Base-by-base conservation (phyloP, 257 asterid species). In the Mitragyna speciosa region DNA sequence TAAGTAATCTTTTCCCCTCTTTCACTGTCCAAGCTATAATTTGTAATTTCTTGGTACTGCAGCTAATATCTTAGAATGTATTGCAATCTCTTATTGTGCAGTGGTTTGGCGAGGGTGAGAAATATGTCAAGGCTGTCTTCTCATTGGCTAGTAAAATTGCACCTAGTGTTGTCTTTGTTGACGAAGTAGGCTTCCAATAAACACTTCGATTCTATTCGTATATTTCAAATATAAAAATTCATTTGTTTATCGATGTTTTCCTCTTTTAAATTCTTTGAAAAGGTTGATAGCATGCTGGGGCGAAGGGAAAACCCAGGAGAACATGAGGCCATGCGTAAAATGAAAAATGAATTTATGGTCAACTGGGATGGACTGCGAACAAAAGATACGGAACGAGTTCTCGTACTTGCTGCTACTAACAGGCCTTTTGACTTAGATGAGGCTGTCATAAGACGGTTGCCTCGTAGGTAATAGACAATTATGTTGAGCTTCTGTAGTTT, bases 221-320 rank as follows among this genome's bases (percentile, higher is more conserved):
- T 80, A 1, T 67, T 59, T 71, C 56, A 56, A 22, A 58, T 51
- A 6, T 71, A 6, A 7, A 65, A 39, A 43, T 4, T 72, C 16
- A n/a, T 39, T 59, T 43, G 43, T 41, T 76, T 22, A 61, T 15
- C 30, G 68, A 76, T 20, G 3, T 41, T 75, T 15, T 43, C 30
- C 16, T 76, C 20, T 14, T 41, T n/a, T 58, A 14, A 43, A 43
- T 76, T 63, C 47, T 28, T 63, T 76, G 79, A 26, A 24, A 59
- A 93, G 99, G 99, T 92, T 80, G 99, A 95, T 79, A 93, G 99
- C 89, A 88, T 95, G 99, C 85, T 95, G 84, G 97, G 99, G 30
- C 87, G 98, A 64, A 89, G 98, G 87, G 97, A 92, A 87, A 93
- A 88, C 82, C 92, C 98, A 1, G 97, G 97, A 78, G 99, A 95